Evolutionary conservation across 108 stramenopile species (phyloP).

Genomic region (Conticribra weissflogii): DNA sequence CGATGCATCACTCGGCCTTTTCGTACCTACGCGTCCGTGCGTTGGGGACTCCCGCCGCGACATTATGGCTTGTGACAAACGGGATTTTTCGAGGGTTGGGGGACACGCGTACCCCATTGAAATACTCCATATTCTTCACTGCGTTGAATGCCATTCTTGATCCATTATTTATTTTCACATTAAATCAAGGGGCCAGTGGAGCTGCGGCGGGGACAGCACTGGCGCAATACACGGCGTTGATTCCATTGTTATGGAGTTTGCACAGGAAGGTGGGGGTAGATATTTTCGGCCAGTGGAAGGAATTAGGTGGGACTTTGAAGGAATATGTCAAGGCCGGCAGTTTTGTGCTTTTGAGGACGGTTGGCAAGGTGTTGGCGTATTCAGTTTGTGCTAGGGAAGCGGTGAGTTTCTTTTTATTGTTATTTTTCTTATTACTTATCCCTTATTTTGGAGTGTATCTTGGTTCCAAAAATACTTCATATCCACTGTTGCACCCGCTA

Average conservation of each 20-base stretch:
- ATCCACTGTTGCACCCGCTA: no score
- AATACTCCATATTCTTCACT: constrained; percentile 81
- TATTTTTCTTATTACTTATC: neutral
- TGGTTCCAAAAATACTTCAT: neutral
- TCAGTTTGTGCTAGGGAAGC: constrained; percentile 85
- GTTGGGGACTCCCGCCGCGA: constrained; percentile 88
- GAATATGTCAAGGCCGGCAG: constrained; percentile 79
- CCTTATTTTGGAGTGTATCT: neutral
- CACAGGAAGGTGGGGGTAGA: constrained; percentile 73
- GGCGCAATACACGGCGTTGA: constrained; percentile 81
- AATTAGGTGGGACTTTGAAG: constrained; percentile 55
- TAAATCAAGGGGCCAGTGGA: constrained; percentile 82
- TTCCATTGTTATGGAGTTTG: constrained; percentile 77
- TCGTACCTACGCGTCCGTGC: constrained; percentile 84
- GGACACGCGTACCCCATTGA: constrained; percentile 88
- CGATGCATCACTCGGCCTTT: constrained; percentile 86
- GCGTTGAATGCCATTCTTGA: constrained; percentile 83
- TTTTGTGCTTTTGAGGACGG: constrained; percentile 79
- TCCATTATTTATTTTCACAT: constrained; percentile 90
- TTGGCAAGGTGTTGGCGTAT: constrained; percentile 90
- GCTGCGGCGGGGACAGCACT: constrained; percentile 92
- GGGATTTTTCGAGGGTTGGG: constrained; percentile 95
- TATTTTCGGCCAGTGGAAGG: constrained; percentile 61
- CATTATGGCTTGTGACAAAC: constrained; percentile 90
- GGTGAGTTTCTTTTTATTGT: no score